Base-by-base conservation (phyloP, 345 rosid genomes). In the Dipteronia dyeriana region DNA sequence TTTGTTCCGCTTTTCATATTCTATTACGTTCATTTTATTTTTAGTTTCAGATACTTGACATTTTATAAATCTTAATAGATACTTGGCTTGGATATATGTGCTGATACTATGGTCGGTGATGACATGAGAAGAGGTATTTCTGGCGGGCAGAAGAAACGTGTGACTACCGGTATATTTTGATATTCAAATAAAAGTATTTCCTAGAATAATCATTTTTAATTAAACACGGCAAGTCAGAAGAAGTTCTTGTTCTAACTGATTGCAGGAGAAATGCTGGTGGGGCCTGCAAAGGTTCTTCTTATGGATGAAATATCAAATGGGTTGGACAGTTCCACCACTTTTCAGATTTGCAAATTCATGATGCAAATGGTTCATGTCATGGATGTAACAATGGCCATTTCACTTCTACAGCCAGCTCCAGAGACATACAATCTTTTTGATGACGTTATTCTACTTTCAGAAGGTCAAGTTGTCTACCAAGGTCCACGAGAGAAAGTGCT, bases 281-380 rank as follows among this genome's bases (percentile, higher is more conserved):
- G 97, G 83, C 94, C 98, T 0, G 98, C 98, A 3, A 92, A 88
- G 77, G 97, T 90, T 31, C 87, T 90, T 60, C 85, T 91, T 73
- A 94, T 94, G 98, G 98, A 94, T 81, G 98, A 94, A 82, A 94
- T 94, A 76, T 94, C 98, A 68, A 94, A 93, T 20, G 98, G 98
- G 75, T 78, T 92, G 78, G 98, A 94, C 71, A 92, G 97, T 79
- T 90, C 96, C 29, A 94, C 98, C 23, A 92, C 97, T 43, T 91
- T 80, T 77, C 92, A 85, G 70, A 91, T 93, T 57, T 88, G 90
- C 83, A 93, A 88, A 81, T 89, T 82, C 80, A 79, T 93, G 85
- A 93, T 82, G 83, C 97, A 93, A 59, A 68, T 88, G 76, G 90
- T 87, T 82, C 94, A 91, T 76, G 86, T 89, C 29, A 76, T 86